phyloP scores from a whole-genome alignment of 73 alveolate species.

The Effrenium voratum region DNA sequence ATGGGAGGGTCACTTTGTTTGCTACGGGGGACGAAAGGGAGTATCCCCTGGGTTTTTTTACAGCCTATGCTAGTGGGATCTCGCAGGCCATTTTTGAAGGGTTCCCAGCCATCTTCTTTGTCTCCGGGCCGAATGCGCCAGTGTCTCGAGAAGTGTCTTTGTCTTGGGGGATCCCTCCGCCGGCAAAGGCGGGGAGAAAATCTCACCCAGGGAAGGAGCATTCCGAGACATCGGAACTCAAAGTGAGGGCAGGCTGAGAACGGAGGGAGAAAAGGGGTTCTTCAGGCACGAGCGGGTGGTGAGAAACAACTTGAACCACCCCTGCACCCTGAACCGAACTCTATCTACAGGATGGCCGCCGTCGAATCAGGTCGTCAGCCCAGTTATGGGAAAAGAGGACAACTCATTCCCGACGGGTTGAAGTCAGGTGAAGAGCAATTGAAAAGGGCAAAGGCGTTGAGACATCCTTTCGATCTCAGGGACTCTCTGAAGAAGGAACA shows the following conservation, averaged over 20 bases:
- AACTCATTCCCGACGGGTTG: background rate
- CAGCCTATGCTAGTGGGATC: background rate
- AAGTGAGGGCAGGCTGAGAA: no score
- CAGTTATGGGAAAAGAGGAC: background rate
- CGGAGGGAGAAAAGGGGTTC: no score
- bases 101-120: background rate
- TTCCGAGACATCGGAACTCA: no score
- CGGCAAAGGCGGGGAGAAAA: no score
- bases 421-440: no score
- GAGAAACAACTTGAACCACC: no score
- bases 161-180: background rate
- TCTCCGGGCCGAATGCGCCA: conserved; percentile 34
- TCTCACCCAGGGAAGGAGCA: no score
- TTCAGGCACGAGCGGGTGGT: no score
- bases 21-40: conserved; percentile 5
- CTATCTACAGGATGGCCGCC: no score
- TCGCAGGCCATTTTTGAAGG: background rate
- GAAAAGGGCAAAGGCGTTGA: background rate
- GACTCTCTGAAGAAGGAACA: background rate
- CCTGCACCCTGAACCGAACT: no score
- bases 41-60: background rate
- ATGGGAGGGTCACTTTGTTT: background rate
- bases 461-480: background rate
- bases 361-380: background rate
- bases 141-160: background rate